These are phyloP conservation scores for Candida tammaniensis DNA, from an alignment of 805 yeast species.

Conservation along the genomic window DNA sequence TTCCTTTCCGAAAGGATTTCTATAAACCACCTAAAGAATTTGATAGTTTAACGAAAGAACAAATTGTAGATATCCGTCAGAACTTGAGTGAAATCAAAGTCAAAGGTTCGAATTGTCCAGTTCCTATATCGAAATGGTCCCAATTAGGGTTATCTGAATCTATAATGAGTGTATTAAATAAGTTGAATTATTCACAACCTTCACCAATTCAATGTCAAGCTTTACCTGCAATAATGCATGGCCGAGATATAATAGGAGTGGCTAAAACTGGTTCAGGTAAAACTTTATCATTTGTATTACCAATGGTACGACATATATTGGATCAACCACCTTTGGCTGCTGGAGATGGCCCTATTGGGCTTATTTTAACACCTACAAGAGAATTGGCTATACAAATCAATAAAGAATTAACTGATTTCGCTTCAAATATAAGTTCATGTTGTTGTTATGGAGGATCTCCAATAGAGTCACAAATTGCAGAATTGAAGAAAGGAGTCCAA, in stretches of 20 bases:
- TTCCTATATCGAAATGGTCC: constrained; percentile 75
- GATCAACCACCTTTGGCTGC: constrained; percentile 56
- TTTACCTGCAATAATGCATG: constrained; percentile 85
- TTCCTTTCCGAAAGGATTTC: constrained; percentile 58
- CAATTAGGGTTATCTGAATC: constrained; percentile 74
- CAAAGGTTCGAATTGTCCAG: constrained; percentile 54
- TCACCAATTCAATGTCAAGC: constrained; percentile 92
- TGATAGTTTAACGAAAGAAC: constrained; percentile 46
- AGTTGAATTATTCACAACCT: constrained; percentile 57
- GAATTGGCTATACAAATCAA: constrained; percentile 85
- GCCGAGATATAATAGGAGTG: constrained; percentile 86
- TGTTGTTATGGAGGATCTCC: constrained; percentile 93
- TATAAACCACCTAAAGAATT: constrained; percentile 61
- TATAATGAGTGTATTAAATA: constrained; percentile 50
- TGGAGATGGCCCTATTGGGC: constrained; percentile 71
- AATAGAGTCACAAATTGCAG: constrained; percentile 77
- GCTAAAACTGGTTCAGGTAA: constrained; percentile 98
- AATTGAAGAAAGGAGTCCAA: constrained; percentile 72
- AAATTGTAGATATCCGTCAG: constrained; percentile 52
- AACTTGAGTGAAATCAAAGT: constrained; percentile 64
- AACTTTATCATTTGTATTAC: constrained; percentile 82
- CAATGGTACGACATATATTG: constrained; percentile 77
- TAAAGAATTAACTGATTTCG: constrained; percentile 61
- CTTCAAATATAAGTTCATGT: constrained; percentile 51
- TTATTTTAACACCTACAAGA: constrained; percentile 87